These are phyloP conservation scores for Malassezia caprae DNA, from an alignment of 1,284 basidiomycete genomes.

Conservation along the genomic window DNA sequence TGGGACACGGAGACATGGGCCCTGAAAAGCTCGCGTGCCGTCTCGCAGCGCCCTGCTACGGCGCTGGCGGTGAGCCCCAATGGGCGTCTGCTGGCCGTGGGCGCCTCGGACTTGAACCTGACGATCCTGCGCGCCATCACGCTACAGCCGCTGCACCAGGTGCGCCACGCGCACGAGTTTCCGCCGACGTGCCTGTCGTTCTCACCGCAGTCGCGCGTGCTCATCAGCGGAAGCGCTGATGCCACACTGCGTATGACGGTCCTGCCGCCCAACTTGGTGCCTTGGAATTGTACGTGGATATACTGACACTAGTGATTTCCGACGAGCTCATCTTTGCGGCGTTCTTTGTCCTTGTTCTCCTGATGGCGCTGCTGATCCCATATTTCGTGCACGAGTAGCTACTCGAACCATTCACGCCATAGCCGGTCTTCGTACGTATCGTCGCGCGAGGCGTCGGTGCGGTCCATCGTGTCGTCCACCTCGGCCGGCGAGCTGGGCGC, in stretches of 20 bases:
- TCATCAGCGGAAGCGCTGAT: slow-evolving; percentile 88
- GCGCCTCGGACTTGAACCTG: slow-evolving; percentile 75
- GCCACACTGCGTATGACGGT: slow-evolving; percentile 85
- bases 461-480: background rate
- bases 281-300: slow-evolving; percentile 2
- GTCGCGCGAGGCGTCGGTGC: background rate
- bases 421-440: background rate
- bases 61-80: slow-evolving; percentile 51
- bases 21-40: slow-evolving; percentile 29
- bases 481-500: background rate
- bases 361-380: slow-evolving; percentile 2
- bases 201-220: slow-evolving; percentile 61
- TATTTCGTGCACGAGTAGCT: background rate
- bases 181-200: slow-evolving; percentile 81
- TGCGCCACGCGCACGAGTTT: slow-evolving; percentile 88
- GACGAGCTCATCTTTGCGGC: slow-evolving; percentile 14
- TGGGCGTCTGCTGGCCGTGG: slow-evolving; percentile 72
- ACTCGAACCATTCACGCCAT: background rate
- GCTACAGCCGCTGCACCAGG: slow-evolving; percentile 67
- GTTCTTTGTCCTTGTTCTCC: slow-evolving; percentile 4
- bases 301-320: slow-evolving; percentile 1
- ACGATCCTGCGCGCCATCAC: slow-evolving; percentile 72
- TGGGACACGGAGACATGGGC: slow-evolving; percentile 44
- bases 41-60: slow-evolving; percentile 41
- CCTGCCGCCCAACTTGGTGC: slow-evolving; percentile 48